Evolutionary conservation across 257 asterid genomes (phyloP).

Genomic region (Solanum sejunctum): DNA sequence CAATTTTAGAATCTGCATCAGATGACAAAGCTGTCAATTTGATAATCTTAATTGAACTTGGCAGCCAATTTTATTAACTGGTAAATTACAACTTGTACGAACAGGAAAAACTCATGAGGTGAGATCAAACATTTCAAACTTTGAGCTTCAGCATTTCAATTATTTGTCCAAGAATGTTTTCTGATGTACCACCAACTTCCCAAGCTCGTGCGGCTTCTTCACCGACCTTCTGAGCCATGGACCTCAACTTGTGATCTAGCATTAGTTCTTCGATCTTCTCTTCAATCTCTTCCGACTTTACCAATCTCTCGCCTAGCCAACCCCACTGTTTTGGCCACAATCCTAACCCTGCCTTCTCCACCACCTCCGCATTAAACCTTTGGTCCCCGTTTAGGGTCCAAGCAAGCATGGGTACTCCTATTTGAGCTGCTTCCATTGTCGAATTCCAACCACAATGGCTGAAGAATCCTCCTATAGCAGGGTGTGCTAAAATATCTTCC

Average conservation of each 20-base stretch:
- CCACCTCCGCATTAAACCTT: slow-evolving; percentile 28
- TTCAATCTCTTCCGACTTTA: slow-evolving; percentile 17
- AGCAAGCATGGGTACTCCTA: slow-evolving; percentile 28
- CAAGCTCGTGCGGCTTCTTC: slow-evolving; percentile 18
- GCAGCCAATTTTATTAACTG: neutral
- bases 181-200: slow-evolving; percentile 17
- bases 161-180: neutral
- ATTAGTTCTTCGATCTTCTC: slow-evolving; percentile 10
- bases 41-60: neutral
- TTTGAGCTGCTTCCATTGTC: slow-evolving; percentile 26
- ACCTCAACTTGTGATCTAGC: slow-evolving; percentile 8
- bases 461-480: slow-evolving; percentile 23
- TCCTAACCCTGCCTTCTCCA: slow-evolving; percentile 24
- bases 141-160: slow-evolving; percentile 2
- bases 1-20: neutral
- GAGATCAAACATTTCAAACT: neutral
- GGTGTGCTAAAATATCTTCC: slow-evolving; percentile 23
- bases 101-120: neutral
- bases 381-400: slow-evolving; percentile 45
- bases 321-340: slow-evolving; percentile 24
- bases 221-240: slow-evolving; percentile 12
- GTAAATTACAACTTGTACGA: neutral
- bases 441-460: slow-evolving; percentile 40
- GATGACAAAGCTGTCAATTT: neutral
- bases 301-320: slow-evolving; percentile 17